A percentile compares a stretch with the other conserved stretches of the same genome.
These are phyloP conservation scores for Botrytis elliptica DNA, from an alignment of 2,329 filamentous ascomycete genomes.

Conservation along the genomic window DNA sequence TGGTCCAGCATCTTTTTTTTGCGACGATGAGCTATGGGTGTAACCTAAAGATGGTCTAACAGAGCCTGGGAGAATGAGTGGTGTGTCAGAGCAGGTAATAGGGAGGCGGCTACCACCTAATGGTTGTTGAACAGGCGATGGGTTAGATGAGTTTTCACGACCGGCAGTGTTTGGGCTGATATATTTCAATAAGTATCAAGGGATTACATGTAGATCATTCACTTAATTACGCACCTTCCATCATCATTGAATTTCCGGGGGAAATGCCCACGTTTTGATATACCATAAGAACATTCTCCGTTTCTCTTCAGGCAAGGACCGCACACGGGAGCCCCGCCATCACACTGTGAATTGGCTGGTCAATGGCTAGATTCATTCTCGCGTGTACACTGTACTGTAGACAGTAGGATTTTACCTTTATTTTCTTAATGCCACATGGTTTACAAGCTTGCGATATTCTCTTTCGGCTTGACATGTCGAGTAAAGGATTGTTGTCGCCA, in stretches of 20 bases:
- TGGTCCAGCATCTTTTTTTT: neutral
- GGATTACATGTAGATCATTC: too few species aligned
- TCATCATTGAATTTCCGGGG: conserved; percentile 3
- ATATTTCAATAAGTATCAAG: neutral
- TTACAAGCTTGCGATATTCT: conserved; percentile 37
- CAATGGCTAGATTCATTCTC: conserved; percentile 10
- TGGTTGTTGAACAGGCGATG: neutral
- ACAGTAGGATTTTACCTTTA: conserved; percentile 29
- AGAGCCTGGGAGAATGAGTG: neutral
- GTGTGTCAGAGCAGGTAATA: neutral
- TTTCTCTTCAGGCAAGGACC: conserved; percentile 31
- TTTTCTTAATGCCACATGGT: conserved; percentile 34
- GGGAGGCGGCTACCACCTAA: neutral
- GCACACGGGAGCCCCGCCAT: conserved; percentile 34
- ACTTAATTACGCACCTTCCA: conserved; percentile 27
- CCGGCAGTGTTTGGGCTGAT: conserved; percentile 6
- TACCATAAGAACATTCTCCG: conserved; percentile 34
- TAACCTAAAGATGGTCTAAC: neutral
- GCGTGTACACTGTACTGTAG: neutral
- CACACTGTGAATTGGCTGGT: conserved; percentile 31
- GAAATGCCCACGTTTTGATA: conserved; percentile 32
- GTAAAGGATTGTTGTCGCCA: neutral
- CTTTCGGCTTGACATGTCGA: conserved; percentile 27
- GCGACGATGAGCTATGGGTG: neutral
- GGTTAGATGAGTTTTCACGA: conserved; percentile 10